Base-by-base conservation (phyloP, 306 rosid genomes). In the Quillaja saponaria region DNA sequence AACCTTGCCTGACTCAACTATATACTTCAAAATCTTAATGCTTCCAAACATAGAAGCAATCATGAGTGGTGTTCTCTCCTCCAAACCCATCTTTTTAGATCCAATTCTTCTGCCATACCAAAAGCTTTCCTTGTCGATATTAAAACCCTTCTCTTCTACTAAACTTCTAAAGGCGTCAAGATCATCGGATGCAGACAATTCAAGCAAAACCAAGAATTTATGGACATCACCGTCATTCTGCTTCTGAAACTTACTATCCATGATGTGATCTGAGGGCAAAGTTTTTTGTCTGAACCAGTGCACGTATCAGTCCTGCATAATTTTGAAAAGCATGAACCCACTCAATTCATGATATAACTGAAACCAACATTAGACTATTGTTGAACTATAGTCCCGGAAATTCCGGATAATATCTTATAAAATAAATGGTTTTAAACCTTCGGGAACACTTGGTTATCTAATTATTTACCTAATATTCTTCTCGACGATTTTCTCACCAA, bases 91-190 rank as follows among this genome's bases (percentile, higher is more conserved):
- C 88, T 83, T 85, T 75, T 85, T 90, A 13, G 96, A 85, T 49
- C 97, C 97, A 33, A 90, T 80, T 64, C 86, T 78, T 69, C 99
- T 87, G 1, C 97, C 95, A 71, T 94, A 94, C 99, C 99, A 94
- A 58, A 82, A 80, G 39, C 90, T 79, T 6, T 81, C 81, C 55
- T 83, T 86, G 60, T 83, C 82, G 21, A 80, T 76, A 54, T 81
- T 78, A 51, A 80, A 61, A 35, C 91, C 97, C 63, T 68, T 86
- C 68, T 78, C 90, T 63, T 81, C 95, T 19, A 94, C 89, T 58
- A 79, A 84, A 16, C 75, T 75, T 41, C 62, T 80, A 76, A 94
- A 85, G 68, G 75, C 83, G 20, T 85, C 87, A 11, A 85, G 75
- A 80, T 94, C 90, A 81, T 87, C 86, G 0, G 77, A 74, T 28